Evolutionary conservation across 2,329 filamentous ascomycete species (phyloP).

Genomic region (Arthrobotrys sphaeroides): DNA sequence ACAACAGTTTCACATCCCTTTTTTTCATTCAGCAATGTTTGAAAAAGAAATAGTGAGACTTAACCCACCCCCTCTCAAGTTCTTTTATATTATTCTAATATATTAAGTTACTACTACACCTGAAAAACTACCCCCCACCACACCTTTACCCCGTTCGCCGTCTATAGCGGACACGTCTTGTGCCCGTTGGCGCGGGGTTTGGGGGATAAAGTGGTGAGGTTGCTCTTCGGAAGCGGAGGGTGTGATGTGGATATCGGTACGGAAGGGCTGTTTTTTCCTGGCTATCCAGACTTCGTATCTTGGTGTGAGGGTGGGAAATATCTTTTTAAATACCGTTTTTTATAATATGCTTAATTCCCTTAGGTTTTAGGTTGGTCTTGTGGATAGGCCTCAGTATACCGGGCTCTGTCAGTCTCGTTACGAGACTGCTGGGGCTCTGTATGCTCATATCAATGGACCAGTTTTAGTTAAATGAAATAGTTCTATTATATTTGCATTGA

Average conservation of each 20-base stretch:
- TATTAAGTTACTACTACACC: not conserved
- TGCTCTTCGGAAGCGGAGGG: conserved; percentile 2
- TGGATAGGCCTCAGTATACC: too few relatives aligned
- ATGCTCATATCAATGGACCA: too few relatives aligned
- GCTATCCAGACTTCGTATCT: conserved; percentile 28
- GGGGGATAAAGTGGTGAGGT: not conserved
- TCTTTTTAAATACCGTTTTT: not conserved
- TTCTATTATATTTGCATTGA: too few relatives aligned
- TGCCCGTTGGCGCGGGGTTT: conserved; percentile 19
- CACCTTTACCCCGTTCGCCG: not conserved
- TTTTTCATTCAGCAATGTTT: not conserved
- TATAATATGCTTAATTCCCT: not conserved
- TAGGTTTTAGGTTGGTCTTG: not conserved
- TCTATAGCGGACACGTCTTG: conserved; percentile 30
- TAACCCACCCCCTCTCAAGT: not conserved
- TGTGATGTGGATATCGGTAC: conserved; percentile 50
- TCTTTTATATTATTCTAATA: not conserved
- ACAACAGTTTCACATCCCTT: conserved; percentile 1
- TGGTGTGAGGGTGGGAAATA: conserved; percentile 48
- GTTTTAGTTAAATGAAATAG: too few relatives aligned
- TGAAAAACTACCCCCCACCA: conserved; percentile 12
- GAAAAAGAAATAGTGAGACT: conserved; percentile 15
- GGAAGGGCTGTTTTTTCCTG: not conserved
- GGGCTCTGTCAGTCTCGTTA: too few relatives aligned
- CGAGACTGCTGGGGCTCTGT: too few relatives aligned